Percentiles rank a stretch among this genome's conserved stretches.
These are phyloP conservation scores for Madurella fahalii DNA, from an alignment of 2,329 filamentous ascomycete species.

Conservation along the genomic window DNA sequence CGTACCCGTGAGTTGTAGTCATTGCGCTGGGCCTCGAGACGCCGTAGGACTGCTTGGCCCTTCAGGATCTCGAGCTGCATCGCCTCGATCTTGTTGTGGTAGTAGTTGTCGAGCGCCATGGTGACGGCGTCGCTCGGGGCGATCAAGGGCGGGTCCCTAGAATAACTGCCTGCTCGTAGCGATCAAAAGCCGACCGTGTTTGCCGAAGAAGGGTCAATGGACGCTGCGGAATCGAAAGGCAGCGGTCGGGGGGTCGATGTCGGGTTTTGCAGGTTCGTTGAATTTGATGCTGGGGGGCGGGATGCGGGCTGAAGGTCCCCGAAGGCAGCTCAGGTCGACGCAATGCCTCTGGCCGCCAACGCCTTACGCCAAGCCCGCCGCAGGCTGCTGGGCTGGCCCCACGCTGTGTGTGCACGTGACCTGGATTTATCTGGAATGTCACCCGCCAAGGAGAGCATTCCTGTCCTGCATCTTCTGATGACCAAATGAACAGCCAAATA, in stretches of 20 bases:
- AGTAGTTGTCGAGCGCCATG: constrained; percentile 99
- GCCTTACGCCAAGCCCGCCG: constrained; percentile 3
- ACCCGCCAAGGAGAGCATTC: too few relatives aligned
- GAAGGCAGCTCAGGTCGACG: constrained; percentile 28
- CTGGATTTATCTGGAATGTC: background rate
- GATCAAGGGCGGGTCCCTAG: background rate
- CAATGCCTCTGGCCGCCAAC: constrained; percentile 20
- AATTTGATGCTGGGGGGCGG: background rate
- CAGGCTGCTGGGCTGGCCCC: background rate
- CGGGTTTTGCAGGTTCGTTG: background rate
- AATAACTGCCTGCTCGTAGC: too few relatives aligned
- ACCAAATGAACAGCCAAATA: too few relatives aligned
- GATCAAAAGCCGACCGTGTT: background rate
- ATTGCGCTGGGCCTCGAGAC: constrained; percentile 95
- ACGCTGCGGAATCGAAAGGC: background rate
- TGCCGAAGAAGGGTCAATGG: background rate
- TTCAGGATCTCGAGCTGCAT: constrained; percentile 99
- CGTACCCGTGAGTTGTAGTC: constrained; percentile 99
- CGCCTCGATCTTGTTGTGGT: constrained; percentile 99
- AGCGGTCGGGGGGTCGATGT: background rate
- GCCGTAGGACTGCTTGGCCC: constrained; percentile 89
- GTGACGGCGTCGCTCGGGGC: constrained; percentile 35
- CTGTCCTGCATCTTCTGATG: too few relatives aligned
- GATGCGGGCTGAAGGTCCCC: constrained; percentile 2
- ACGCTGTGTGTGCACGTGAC: constrained; percentile 11